These are phyloP conservation scores for Hypoxylon sp. DNA, from an alignment of 2,329 filamentous ascomycete species.

Conservation along the genomic window DNA sequence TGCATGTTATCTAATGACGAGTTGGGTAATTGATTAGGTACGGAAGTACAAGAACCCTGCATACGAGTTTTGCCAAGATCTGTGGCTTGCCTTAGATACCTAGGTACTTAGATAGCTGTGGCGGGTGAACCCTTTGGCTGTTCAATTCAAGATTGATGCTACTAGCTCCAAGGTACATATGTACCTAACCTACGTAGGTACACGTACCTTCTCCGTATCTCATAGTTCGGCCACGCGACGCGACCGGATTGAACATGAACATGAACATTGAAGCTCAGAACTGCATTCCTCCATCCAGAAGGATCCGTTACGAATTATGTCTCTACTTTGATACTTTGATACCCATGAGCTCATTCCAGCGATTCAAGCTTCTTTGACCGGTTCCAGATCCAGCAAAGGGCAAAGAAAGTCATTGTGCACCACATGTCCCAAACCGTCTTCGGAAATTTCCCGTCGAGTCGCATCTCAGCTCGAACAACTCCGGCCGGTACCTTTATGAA, in stretches of 20 bases:
- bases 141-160: not conserved
- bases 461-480: conserved; percentile 38
- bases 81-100: conserved; percentile 18
- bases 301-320: conserved; percentile 15
- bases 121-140: conserved; percentile 21
- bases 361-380: conserved; percentile 37
- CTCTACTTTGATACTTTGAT: conserved; percentile 4
- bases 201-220: conserved; percentile 2
- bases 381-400: conserved; percentile 13
- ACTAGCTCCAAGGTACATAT: too few relatives aligned
- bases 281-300: conserved; percentile 27
- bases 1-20: conserved; percentile 3
- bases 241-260: too few relatives aligned
- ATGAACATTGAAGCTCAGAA: too few relatives aligned
- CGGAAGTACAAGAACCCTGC: not conserved
- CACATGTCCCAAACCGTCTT: conserved; percentile 44
- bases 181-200: conserved; percentile 11
- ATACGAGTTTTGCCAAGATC: conserved; percentile 20
- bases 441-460: conserved; percentile 43
- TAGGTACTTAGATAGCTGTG: not conserved
- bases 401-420: conserved; percentile 40
- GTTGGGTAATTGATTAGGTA: not conserved
- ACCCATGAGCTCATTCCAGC: conserved; percentile 35
- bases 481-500: conserved; percentile 44
- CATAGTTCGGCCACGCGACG: conserved; percentile 31